phyloP scores from a whole-genome alignment of 2,329 filamentous ascomycete genomes.

The Gnomoniopsis sp. region DNA sequence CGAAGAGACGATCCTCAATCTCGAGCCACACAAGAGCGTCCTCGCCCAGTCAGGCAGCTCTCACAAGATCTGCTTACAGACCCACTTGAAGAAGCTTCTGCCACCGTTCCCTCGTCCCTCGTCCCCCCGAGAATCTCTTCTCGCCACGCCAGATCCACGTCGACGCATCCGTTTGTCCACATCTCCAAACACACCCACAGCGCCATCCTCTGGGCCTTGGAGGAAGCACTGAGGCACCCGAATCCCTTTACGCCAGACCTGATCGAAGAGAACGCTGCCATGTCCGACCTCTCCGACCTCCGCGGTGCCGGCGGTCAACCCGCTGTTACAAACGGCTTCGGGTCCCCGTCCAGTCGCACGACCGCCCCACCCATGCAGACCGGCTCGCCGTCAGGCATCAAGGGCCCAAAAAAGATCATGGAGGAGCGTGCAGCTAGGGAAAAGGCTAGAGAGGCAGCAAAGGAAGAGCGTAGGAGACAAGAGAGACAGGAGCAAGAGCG shows the following conservation, averaged over 20 bases:
- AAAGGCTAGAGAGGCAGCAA: slow-evolving; percentile 63
- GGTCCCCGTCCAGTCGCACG: slow-evolving; percentile 40
- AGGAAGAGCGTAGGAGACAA: slow-evolving; percentile 35
- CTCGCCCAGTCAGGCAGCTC: slow-evolving; percentile 32
- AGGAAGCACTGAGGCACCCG: slow-evolving; percentile 83
- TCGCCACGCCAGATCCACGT: slow-evolving; percentile 28
- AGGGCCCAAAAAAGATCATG: slow-evolving; percentile 89
- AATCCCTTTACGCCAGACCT: slow-evolving; percentile 79
- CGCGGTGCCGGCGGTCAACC: slow-evolving; percentile 53
- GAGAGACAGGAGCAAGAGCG: slow-evolving; percentile 62
- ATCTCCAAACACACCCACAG: slow-evolving; percentile 83
- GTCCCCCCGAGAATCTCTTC: slow-evolving; percentile 28
- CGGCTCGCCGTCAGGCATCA: slow-evolving; percentile 63
- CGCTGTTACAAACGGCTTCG: slow-evolving; percentile 54
- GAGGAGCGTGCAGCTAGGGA: slow-evolving; percentile 77
- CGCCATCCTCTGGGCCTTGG: slow-evolving; percentile 87
- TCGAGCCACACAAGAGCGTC: background rate
- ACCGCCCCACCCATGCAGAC: slow-evolving; percentile 48
- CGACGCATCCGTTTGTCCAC: slow-evolving; percentile 49
- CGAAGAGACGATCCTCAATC: slow-evolving; percentile 12
- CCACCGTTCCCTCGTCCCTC: slow-evolving; percentile 28
- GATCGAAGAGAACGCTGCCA: slow-evolving; percentile 83
- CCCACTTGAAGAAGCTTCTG: slow-evolving; percentile 36
- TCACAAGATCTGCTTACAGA: slow-evolving; percentile 47
- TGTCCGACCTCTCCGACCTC: slow-evolving; percentile 89